These are phyloP conservation scores for Populus hybrid DNA, from an alignment of 441 rosid genomes.

Conservation along the genomic window DNA sequence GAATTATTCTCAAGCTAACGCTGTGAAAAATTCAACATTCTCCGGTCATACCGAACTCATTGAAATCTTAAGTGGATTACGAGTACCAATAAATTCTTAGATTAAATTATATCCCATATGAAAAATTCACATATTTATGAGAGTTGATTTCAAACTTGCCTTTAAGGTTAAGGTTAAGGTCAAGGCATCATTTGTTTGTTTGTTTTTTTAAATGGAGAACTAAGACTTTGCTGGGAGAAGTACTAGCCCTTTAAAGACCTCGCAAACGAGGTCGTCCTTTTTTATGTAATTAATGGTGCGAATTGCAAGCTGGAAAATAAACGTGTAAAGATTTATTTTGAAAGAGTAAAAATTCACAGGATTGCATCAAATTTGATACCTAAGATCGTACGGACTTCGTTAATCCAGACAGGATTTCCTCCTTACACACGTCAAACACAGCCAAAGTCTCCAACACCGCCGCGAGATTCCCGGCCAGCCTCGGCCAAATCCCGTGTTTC, in stretches of 20 bases:
- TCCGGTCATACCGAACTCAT: background rate
- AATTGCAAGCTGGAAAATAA: background rate
- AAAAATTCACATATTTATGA: too few species aligned
- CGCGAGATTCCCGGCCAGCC: constrained; percentile 52
- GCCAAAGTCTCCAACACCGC: constrained; percentile 32
- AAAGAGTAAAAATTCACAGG: constrained; percentile 28
- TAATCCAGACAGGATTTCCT: constrained; percentile 15
- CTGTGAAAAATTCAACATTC: background rate
- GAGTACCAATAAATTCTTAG: background rate
- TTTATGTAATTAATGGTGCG: background rate
- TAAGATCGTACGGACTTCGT: constrained; percentile 10
- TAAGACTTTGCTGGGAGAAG: constrained; percentile 9
- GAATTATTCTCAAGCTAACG: background rate
- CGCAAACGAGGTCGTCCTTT: background rate
- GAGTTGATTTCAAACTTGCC: constrained; percentile 5
- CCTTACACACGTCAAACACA: constrained; percentile 15
- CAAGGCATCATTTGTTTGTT: constrained; percentile 7
- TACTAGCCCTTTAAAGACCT: background rate
- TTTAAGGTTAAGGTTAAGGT: background rate
- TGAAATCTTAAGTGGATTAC: background rate
- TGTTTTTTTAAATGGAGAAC: background rate
- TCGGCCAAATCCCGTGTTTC: constrained; percentile 16
- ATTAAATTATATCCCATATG: background rate
- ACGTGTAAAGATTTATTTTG: background rate
- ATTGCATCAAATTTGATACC: constrained; percentile 33